Evolutionary conservation across 2,329 filamentous ascomycete genomes (phyloP).

Genomic region (Diplodia seriata): DNA sequence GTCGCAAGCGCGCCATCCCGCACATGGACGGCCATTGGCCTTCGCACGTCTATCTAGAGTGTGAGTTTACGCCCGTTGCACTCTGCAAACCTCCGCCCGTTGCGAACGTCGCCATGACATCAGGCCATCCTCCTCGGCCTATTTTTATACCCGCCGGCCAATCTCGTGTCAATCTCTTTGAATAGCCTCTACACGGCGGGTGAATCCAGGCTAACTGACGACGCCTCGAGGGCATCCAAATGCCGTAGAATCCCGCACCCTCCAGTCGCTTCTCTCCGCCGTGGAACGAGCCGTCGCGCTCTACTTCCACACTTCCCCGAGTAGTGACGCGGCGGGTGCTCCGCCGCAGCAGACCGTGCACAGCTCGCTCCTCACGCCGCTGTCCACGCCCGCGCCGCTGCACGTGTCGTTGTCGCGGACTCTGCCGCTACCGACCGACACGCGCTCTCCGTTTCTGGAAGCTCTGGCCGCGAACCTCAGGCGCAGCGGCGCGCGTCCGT

Average conservation of each 20-base stretch:
- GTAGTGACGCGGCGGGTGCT: background rate
- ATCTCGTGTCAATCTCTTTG: slow-evolving; percentile 5
- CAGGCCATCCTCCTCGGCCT: slow-evolving; percentile 5
- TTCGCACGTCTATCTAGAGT: slow-evolving; percentile 90
- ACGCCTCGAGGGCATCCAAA: slow-evolving; percentile 47
- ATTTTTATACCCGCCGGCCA: background rate
- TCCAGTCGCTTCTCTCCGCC: slow-evolving; percentile 43
- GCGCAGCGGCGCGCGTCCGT: slow-evolving; percentile 57
- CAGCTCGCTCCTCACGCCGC: slow-evolving; percentile 36
- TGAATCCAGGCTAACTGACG: slow-evolving; percentile 28
- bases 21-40: slow-evolving; percentile 93
- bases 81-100: no score
- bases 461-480: slow-evolving; percentile 56
- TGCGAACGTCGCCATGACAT: slow-evolving; percentile 35
- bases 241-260: slow-evolving; percentile 42
- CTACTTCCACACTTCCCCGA: slow-evolving; percentile 31
- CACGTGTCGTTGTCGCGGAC: slow-evolving; percentile 92
- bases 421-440: slow-evolving; percentile 73
- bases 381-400: slow-evolving; percentile 68
- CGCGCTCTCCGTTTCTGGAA: slow-evolving; percentile 72
- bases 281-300: slow-evolving; percentile 33
- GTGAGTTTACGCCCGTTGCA: slow-evolving; percentile 59
- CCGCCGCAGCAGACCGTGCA: slow-evolving; percentile 11
- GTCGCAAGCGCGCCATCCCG: slow-evolving; percentile 79
- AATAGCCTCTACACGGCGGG: background rate